Evolutionary conservation across 2,329 filamentous ascomycete genomes (phyloP).

Genomic region (Clarireedia sp.): DNA sequence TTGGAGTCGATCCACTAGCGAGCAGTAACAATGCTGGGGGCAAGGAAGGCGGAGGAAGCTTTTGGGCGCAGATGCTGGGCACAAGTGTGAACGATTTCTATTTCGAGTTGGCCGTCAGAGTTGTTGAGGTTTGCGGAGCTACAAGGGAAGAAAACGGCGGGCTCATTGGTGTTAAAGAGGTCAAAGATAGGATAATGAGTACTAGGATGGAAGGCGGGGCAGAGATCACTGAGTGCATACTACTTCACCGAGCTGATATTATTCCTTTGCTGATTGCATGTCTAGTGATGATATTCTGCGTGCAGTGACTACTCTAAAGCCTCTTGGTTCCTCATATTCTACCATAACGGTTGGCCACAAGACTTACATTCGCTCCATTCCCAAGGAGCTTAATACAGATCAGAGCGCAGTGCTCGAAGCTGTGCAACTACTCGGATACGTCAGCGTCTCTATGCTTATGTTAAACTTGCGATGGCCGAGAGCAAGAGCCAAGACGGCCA

Average conservation of each 20-base stretch:
- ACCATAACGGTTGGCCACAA: conserved; percentile 77
- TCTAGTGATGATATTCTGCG: conserved; percentile 77
- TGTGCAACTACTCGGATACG: conserved; percentile 80
- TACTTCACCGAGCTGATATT: neutral
- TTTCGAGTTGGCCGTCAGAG: conserved; percentile 90
- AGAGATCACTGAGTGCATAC: conserved; percentile 64
- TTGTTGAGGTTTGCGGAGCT: conserved; percentile 84
- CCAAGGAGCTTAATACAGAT: conserved; percentile 90
- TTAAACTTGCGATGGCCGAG: conserved; percentile 80
- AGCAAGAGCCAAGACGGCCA: conserved; percentile 76
- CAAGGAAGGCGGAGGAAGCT: conserved; percentile 49
- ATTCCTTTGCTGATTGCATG: conserved; percentile 8
- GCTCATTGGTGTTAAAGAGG: conserved; percentile 75
- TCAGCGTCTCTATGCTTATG: conserved; percentile 82
- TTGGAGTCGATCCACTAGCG: conserved; percentile 92
- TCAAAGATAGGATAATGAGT: conserved; percentile 65
- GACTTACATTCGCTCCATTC: conserved; percentile 84
- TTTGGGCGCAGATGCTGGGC: conserved; percentile 90
- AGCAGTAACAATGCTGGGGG: conserved; percentile 46
- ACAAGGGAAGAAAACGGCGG: conserved; percentile 89
- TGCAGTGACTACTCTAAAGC: conserved; percentile 78
- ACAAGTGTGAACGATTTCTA: conserved; percentile 96
- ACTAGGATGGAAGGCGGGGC: conserved; percentile 67
- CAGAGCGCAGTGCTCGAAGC: conserved; percentile 89
- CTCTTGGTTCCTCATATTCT: conserved; percentile 80